phyloP scores from a whole-genome alignment of 2,329 filamentous ascomycete species.

The Fulvia fulva region DNA sequence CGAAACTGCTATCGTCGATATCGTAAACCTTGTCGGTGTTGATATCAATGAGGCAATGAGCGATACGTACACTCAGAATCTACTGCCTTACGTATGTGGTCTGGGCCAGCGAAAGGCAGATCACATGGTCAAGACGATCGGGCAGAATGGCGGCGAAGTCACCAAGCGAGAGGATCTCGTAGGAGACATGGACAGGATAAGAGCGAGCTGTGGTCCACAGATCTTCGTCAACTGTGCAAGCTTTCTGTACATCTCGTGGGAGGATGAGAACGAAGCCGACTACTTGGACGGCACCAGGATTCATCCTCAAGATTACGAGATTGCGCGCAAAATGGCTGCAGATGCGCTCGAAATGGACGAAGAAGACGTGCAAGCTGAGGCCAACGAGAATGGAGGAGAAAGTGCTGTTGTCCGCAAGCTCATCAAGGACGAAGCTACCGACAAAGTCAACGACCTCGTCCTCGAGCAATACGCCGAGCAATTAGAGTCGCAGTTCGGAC shows the following conservation, averaged over 20 bases:
- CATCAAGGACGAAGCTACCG: slow-evolving; percentile 89
- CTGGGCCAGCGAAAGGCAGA: slow-evolving; percentile 89
- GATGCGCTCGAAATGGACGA: slow-evolving; percentile 95
- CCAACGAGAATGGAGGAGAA: slow-evolving; percentile 73
- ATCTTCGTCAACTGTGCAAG: slow-evolving; percentile 97
- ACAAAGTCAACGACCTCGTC: slow-evolving; percentile 92
- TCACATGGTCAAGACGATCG: slow-evolving; percentile 81
- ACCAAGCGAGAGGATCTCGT: slow-evolving; percentile 82
- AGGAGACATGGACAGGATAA: slow-evolving; percentile 67
- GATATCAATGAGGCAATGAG: slow-evolving; percentile 88
- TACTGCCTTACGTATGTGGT: slow-evolving; percentile 86
- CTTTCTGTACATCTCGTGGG: slow-evolving; percentile 83
- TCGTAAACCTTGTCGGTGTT: slow-evolving; percentile 94
- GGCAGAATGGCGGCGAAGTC: slow-evolving; percentile 82
- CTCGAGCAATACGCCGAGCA: slow-evolving; percentile 97
- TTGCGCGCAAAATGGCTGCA: slow-evolving; percentile 96
- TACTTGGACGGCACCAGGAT: slow-evolving; percentile 96
- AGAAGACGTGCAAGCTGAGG: slow-evolving; percentile 94
- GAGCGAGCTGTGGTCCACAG: slow-evolving; percentile 75
- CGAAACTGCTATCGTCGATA: slow-evolving; percentile 96
- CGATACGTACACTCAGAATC: slow-evolving; percentile 76
- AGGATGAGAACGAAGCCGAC: slow-evolving; percentile 65
- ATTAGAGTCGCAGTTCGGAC: slow-evolving; percentile 85
- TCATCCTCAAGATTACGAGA: slow-evolving; percentile 96
- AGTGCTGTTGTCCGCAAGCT: slow-evolving; percentile 90